phyloP scores from a whole-genome alignment of 805 yeast genomes.

The Metschnikowia kofuensis region DNA sequence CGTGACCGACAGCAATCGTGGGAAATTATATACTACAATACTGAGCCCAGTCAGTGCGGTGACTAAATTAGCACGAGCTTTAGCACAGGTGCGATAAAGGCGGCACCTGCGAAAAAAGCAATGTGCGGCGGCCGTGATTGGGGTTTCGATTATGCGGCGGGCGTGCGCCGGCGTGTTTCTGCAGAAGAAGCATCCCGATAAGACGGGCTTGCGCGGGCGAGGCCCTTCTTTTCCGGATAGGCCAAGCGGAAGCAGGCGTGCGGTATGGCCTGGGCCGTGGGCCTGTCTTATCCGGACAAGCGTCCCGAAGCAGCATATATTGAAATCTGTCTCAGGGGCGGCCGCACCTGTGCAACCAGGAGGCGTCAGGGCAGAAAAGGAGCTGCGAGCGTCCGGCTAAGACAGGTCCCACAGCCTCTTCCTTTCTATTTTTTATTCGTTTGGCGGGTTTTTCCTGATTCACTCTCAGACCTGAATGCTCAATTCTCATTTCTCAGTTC shows the following conservation, averaged over 20 bases:
- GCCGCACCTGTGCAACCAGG: slow-evolving; percentile 2
- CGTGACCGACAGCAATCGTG: background rate
- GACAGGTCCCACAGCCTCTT: background rate
- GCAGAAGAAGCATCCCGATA: slow-evolving; percentile 9
- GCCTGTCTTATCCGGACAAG: slow-evolving; percentile 3
- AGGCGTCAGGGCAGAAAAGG: background rate
- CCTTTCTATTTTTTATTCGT: background rate
- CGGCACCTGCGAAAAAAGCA: slow-evolving; percentile 11
- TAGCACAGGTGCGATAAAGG: slow-evolving; percentile 8
- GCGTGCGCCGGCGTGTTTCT: background rate
- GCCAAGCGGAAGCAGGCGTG: slow-evolving; percentile 3
- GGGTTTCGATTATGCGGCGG: background rate
- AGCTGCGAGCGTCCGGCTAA: slow-evolving; percentile 3
- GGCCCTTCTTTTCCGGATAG: slow-evolving; percentile 7
- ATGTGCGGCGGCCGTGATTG: slow-evolving; percentile 10
- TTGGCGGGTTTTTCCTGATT: no score
- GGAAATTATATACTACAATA: slow-evolving; percentile 4
- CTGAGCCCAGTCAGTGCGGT: no score
- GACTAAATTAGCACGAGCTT: background rate
- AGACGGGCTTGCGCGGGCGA: slow-evolving; percentile 3
- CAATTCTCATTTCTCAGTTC: no score
- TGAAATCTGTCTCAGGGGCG: no score
- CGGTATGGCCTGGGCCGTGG: background rate
- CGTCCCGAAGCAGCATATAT: background rate
- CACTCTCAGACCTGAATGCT: no score